phyloP scores from a whole-genome alignment of 2,329 filamentous ascomycete genomes.

The Trichoderma simmonsii region DNA sequence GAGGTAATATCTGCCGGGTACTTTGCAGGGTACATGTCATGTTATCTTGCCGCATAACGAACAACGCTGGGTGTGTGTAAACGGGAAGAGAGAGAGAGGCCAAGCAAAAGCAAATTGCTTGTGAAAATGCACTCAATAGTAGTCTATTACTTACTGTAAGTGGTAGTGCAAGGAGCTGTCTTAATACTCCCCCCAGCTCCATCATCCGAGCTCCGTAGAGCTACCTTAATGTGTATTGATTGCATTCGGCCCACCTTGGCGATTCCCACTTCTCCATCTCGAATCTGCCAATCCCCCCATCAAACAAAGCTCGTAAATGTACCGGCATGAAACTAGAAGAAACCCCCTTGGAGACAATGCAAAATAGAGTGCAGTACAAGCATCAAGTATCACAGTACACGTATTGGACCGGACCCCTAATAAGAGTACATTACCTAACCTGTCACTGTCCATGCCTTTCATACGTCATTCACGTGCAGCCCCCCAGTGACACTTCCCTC shows the following conservation, averaged over 20 bases:
- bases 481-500: not conserved
- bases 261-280: not conserved
- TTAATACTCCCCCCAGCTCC: not conserved
- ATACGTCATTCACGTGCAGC: slow-evolving; percentile 13
- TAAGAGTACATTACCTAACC: not conserved
- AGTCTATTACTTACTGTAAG: not conserved
- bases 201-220: not conserved
- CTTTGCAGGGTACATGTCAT: not conserved
- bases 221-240: not conserved
- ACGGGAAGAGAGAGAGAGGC: not conserved
- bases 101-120: no score
- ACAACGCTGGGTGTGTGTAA: no score
- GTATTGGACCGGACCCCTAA: not conserved
- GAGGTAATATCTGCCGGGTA: not conserved
- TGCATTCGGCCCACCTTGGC: not conserved
- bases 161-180: not conserved
- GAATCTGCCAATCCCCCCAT: not conserved
- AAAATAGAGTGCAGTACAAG: not conserved
- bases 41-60: not conserved
- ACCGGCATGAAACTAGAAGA: not conserved
- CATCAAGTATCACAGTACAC: not conserved
- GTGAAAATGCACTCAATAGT: no score
- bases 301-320: not conserved
- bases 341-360: not conserved
- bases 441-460: not conserved